phyloP scores from a whole-genome alignment of 495 filamentous ascomycete genomes.

The Bryoglossum gracile region DNA sequence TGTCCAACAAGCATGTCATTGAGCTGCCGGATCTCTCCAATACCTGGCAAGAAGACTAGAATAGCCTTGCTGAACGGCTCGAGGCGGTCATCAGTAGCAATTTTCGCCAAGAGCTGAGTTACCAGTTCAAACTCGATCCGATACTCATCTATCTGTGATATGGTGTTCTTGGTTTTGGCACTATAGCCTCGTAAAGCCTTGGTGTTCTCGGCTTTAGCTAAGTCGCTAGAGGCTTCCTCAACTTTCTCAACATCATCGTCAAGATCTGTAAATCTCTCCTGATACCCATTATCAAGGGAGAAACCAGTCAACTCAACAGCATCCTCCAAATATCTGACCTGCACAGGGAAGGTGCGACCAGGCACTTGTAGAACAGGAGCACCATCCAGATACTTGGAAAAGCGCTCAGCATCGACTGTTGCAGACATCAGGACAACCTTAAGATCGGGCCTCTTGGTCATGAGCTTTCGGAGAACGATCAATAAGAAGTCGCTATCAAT shows the following conservation, averaged over 20 bases:
- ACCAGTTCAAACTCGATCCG: conserved; percentile 80
- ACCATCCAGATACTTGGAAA: conserved; percentile 77
- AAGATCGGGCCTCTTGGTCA: conserved; percentile 42
- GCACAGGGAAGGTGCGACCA: conserved; percentile 87
- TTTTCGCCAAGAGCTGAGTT: conserved; percentile 59
- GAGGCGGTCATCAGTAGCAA: conserved; percentile 60
- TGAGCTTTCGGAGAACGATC: conserved; percentile 76
- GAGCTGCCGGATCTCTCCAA: conserved; percentile 83
- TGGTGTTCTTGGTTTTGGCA: conserved; percentile 59
- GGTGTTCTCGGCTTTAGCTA: conserved; percentile 24
- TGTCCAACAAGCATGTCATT: conserved; percentile 75
- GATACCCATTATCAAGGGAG: conserved; percentile 40
- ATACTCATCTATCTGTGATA: conserved; percentile 76
- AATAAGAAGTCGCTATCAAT: conserved; percentile 96
- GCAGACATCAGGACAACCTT: conserved; percentile 89
- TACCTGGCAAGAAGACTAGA: conserved; percentile 87
- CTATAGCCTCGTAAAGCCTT: conserved; percentile 61
- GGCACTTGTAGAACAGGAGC: conserved; percentile 85
- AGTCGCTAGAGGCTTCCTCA: conserved; percentile 37
- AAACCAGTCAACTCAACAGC: conserved; percentile 77
- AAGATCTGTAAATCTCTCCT: conserved; percentile 41
- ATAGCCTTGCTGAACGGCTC: conserved; percentile 77
- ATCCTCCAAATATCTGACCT: conserved; percentile 83
- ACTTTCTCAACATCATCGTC: conserved; percentile 50
- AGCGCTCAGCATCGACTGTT: conserved; percentile 83